These are phyloP conservation scores for Lagenidium giganteum DNA, from an alignment of 352 stramenopile species.

Conservation along the genomic window DNA sequence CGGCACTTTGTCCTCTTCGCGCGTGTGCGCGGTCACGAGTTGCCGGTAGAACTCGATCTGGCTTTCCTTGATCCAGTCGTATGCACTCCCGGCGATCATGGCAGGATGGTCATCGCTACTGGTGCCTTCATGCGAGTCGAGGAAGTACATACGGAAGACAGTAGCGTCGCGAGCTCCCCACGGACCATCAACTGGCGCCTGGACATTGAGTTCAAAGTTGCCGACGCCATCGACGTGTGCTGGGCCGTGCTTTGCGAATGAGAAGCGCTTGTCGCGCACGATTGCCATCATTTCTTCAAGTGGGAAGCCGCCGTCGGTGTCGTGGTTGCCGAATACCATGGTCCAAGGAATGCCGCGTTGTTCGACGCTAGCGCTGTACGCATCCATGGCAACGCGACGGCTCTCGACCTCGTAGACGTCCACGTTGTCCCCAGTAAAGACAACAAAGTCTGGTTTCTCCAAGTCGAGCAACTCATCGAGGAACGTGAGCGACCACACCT, in stretches of 20 bases:
- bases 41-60: constrained; percentile 18
- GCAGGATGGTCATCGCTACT: too few species aligned
- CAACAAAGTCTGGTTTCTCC: constrained; percentile 45
- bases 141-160: constrained; percentile 59
- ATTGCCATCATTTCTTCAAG: constrained; percentile 29
- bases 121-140: constrained; percentile 41
- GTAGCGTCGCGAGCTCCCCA: constrained; percentile 23
- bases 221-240: constrained; percentile 34
- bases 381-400: constrained; percentile 21
- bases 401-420: constrained; percentile 16
- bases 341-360: constrained; percentile 33
- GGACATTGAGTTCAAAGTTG: constrained; percentile 45
- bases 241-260: constrained; percentile 36
- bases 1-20: background rate
- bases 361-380: constrained; percentile 26
- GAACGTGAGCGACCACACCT: constrained; percentile 33
- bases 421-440: constrained; percentile 53
- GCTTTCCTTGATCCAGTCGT: constrained; percentile 19
- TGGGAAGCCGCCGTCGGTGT: constrained; percentile 29
- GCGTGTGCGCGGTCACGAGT: constrained; percentile 6
- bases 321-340: constrained; percentile 45
- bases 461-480: constrained; percentile 38
- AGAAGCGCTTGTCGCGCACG: constrained; percentile 23
- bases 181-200: constrained; percentile 23
- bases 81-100: too few species aligned